Evolutionary conservation across 176 grass and related monocot genomes (phyloP).

Genomic region (Poa pratensis): DNA sequence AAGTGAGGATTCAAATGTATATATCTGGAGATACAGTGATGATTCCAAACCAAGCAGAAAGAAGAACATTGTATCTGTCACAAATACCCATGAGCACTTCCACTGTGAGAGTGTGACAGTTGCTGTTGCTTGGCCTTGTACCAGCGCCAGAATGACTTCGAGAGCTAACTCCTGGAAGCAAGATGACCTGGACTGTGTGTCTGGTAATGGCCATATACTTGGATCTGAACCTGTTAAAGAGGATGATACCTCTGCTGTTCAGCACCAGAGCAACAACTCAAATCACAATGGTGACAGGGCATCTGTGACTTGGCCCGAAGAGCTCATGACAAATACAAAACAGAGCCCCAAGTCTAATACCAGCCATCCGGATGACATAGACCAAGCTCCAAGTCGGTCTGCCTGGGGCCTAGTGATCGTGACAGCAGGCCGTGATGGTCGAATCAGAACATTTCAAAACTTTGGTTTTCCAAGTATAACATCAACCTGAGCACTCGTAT

Average conservation of each 20-base stretch:
- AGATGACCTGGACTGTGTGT: slow-evolving; percentile 11
- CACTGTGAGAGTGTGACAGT: slow-evolving; percentile 76
- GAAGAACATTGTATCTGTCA: slow-evolving; percentile 56
- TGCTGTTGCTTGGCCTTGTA: slow-evolving; percentile 74
- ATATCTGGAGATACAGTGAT: slow-evolving; percentile 80
- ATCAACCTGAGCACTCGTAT: slow-evolving; percentile 30
- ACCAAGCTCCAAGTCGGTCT: slow-evolving; percentile 48
- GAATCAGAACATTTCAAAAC: slow-evolving; percentile 97
- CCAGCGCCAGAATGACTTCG: slow-evolving; percentile 13
- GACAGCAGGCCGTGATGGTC: slow-evolving; percentile 72
- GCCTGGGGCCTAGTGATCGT: slow-evolving; percentile 92
- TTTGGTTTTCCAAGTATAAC: slow-evolving; percentile 89
- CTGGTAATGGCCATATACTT: slow-evolving; percentile 35
- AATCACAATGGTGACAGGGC: slow-evolving; percentile 53
- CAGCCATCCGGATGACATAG: slow-evolving; percentile 33
- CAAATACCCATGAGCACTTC: slow-evolving; percentile 81
- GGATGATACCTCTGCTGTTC: slow-evolving; percentile 34
- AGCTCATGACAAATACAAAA: slow-evolving; percentile 62
- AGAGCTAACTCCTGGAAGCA: slow-evolving; percentile 42
- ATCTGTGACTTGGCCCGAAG: slow-evolving; percentile 88
- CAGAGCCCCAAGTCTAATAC: slow-evolving; percentile 43
- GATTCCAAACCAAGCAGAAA: slow-evolving; percentile 68
- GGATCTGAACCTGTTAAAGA: slow-evolving; percentile 28
- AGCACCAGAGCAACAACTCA: slow-evolving; percentile 35
- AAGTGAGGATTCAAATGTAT: slow-evolving; percentile 96